A percentile compares a stretch with the other conserved stretches of the same genome.
Evolutionary conservation across 805 yeast genomes (phyloP).

Genomic region (Candida insectorum): DNA sequence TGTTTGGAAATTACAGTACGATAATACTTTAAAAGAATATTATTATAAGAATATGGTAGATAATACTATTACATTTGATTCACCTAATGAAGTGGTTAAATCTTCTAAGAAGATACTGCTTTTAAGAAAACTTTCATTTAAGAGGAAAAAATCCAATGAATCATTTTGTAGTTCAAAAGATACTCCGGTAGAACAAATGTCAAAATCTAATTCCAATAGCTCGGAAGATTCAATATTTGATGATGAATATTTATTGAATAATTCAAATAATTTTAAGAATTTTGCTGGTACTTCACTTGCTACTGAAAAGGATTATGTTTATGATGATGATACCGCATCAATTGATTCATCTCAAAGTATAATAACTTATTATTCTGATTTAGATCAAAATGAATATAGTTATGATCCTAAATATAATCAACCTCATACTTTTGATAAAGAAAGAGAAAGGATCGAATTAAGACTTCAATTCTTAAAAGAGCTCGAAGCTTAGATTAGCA

Average conservation of each 20-base stretch:
- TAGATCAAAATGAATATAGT: constrained; percentile 12
- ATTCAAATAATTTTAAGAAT: constrained; percentile 19
- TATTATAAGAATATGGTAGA: constrained; percentile 36
- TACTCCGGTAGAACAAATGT: neutral
- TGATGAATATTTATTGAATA: constrained; percentile 26
- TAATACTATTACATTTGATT: constrained; percentile 39
- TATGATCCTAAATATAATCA: neutral
- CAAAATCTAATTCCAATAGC: neutral
- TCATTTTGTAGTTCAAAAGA: neutral
- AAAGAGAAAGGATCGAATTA: constrained; percentile 35
- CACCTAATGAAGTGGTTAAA: constrained; percentile 41
- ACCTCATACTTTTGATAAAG: constrained; percentile 19
- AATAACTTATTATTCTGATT: constrained; percentile 14
- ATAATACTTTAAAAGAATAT: constrained; percentile 35
- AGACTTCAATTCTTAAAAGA: constrained; percentile 36
- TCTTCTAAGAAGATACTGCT: constrained; percentile 5
- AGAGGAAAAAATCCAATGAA: constrained; percentile 7
- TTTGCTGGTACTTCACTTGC: constrained; percentile 21
- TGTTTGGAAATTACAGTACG: constrained; percentile 23
- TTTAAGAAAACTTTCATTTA: constrained; percentile 7
- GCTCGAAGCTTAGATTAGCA: constrained; percentile 15
- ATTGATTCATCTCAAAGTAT: constrained; percentile 21
- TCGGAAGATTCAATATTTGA: constrained; percentile 12
- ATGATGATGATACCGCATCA: constrained; percentile 16
- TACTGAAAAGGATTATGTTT: constrained; percentile 4